Percentiles rank a stretch among this genome's conserved stretches.
Conservation (phyloP, 1,284 basidiomycete genomes). For the Agroathelia rolfsii region DNA sequence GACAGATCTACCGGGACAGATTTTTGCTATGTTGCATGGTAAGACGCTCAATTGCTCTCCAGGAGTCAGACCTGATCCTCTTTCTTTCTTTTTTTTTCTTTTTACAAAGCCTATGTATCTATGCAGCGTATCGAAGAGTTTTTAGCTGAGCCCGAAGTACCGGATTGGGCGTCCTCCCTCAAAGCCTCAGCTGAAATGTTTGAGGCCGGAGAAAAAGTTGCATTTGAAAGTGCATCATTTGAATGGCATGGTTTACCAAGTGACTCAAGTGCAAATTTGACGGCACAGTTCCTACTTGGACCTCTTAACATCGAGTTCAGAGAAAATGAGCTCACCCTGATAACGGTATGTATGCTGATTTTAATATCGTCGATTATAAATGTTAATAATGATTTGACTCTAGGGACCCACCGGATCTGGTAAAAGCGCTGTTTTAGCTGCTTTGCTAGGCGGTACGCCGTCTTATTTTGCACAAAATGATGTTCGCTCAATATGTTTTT, state of each 20-base stretch:
- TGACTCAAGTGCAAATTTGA: slow-evolving; percentile 17
- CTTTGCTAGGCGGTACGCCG: slow-evolving; percentile 51
- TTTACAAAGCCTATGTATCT: slow-evolving; percentile 47
- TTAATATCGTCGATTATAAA: too few relatives aligned
- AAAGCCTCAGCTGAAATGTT: slow-evolving; percentile 15
- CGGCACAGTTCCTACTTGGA: slow-evolving; percentile 39
- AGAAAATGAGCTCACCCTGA: slow-evolving; percentile 46
- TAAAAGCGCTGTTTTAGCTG: slow-evolving; percentile 65
- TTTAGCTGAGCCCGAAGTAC: slow-evolving; percentile 53
- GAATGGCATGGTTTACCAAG: slow-evolving; percentile 42
- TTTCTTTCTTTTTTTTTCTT: slow-evolving; percentile 4
- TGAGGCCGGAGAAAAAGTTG: slow-evolving; percentile 26
- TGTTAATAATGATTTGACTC: too few relatives aligned
- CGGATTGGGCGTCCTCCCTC: slow-evolving; percentile 55
- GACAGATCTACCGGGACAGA: slow-evolving; percentile 49
- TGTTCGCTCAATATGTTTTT: slow-evolving; percentile 6
- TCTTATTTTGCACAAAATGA: slow-evolving; percentile 11
- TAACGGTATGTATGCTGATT: too few relatives aligned
- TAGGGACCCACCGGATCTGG: slow-evolving; percentile 74
- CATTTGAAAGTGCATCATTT: slow-evolving; percentile 45
- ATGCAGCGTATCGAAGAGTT: slow-evolving; percentile 62
- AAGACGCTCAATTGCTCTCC: slow-evolving; percentile 10
- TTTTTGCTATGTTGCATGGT: slow-evolving; percentile 58
- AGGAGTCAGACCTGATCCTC: slow-evolving; percentile 2
- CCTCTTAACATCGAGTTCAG: slow-evolving; percentile 54